Evolutionary conservation across 495 filamentous ascomycete genomes (phyloP).

Genomic region (Acidiella bohemica): DNA sequence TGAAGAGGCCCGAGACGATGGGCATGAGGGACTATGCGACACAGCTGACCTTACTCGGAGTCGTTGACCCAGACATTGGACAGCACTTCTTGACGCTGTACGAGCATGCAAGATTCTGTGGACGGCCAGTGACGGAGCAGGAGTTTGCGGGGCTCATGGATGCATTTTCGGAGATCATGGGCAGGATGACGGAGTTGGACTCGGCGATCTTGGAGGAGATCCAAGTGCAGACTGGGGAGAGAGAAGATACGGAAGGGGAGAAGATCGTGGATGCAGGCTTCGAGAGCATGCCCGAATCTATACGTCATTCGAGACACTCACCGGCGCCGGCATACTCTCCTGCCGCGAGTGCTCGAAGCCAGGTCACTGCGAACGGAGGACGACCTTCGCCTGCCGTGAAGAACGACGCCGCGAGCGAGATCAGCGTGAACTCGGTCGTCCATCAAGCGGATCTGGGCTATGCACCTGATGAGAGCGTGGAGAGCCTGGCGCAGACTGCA

Average conservation of each 20-base stretch:
- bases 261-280: no score
- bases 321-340: no score
- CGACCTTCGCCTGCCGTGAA: no score
- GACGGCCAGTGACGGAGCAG: constrained; percentile 41
- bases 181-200: constrained; percentile 55
- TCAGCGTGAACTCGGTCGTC: no score
- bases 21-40: constrained; percentile 68
- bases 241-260: not conserved
- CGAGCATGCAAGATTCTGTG: constrained; percentile 72
- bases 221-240: constrained; percentile 4
- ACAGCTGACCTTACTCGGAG: constrained; percentile 51
- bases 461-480: no score
- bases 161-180: constrained; percentile 69
- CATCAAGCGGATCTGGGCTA: no score
- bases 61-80: constrained; percentile 45
- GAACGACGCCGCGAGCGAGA: no score
- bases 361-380: no score
- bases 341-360: no score
- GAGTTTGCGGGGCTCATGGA: constrained; percentile 77
- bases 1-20: constrained; percentile 60
- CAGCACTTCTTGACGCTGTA: constrained; percentile 59
- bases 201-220: constrained; percentile 22
- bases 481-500: no score
- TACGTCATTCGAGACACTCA: no score
- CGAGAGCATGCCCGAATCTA: no score